phyloP scores from a whole-genome alignment of 768 basidiomycete genomes.

The Mycena alexandri region DNA sequence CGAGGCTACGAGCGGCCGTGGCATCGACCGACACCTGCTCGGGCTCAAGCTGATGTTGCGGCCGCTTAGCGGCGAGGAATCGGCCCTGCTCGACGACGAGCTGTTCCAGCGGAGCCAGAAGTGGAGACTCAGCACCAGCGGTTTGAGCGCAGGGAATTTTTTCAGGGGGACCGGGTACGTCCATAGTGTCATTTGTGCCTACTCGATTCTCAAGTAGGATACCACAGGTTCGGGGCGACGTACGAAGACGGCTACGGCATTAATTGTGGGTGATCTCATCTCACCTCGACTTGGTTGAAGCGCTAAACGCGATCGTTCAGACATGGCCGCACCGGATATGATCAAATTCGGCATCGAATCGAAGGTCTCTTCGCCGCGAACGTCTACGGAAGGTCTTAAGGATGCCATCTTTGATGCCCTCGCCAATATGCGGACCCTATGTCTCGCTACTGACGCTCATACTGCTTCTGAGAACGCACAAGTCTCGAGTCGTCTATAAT shows the following conservation, averaged over 20 bases:
- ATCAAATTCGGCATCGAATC: slow-evolving; percentile 96
- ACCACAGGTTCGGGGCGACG: slow-evolving; percentile 76
- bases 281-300: slow-evolving; percentile 2
- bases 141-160: slow-evolving; percentile 84
- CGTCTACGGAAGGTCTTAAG: slow-evolving; percentile 81
- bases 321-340: slow-evolving; percentile 81
- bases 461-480: slow-evolving; percentile 20
- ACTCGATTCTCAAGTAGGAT: slow-evolving; percentile 16
- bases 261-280: slow-evolving; percentile 69
- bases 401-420: slow-evolving; percentile 71
- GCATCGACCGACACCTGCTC: slow-evolving; percentile 93
- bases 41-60: slow-evolving; percentile 79
- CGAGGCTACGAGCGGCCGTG: slow-evolving; percentile 83
- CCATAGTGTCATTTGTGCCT: not conserved
- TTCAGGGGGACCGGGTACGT: slow-evolving; percentile 90
- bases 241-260: slow-evolving; percentile 94
- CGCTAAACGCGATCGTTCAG: slow-evolving; percentile 53
- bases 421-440: slow-evolving; percentile 75
- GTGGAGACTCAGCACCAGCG: slow-evolving; percentile 94
- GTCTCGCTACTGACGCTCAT: slow-evolving; percentile 47
- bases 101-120: slow-evolving; percentile 79
- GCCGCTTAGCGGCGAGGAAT: slow-evolving; percentile 64
- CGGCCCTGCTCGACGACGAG: slow-evolving; percentile 81
- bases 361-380: slow-evolving; percentile 76
- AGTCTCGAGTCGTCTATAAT: slow-evolving; percentile 48